Conservation (phyloP, 805 yeast genomes). For the Saturnispora besseyi region DNA sequence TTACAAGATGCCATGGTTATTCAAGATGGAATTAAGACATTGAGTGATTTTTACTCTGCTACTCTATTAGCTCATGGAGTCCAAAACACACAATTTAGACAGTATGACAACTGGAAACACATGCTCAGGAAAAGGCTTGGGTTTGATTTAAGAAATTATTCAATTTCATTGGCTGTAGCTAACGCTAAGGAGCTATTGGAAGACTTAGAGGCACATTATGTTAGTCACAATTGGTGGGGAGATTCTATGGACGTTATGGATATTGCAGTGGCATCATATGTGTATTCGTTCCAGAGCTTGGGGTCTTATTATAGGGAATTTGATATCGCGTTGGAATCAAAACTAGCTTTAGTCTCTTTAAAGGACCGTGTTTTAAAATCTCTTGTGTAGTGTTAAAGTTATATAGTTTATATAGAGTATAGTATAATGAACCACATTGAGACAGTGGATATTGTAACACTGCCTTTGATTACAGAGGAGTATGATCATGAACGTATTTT, state of each 20-base stretch:
- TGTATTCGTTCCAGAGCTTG: neutral
- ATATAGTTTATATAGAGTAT: neutral
- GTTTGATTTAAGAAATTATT: neutral
- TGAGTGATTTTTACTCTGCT: neutral
- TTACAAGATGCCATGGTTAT: neutral
- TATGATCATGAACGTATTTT: slow-evolving; percentile 2
- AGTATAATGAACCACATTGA: neutral
- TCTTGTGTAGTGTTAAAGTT: neutral
- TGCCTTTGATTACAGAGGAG: neutral
- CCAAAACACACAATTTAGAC: neutral
- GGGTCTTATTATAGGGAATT: neutral
- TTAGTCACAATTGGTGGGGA: neutral
- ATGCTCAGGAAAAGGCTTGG: neutral
- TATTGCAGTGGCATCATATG: neutral
- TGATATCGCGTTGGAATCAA: slow-evolving; percentile 1
- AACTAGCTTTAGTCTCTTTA: neutral
- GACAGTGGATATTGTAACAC: neutral
- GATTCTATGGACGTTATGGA: neutral
- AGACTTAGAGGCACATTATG: slow-evolving; percentile 1
- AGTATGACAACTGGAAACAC: slow-evolving; percentile 3
- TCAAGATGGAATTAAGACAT: neutral
- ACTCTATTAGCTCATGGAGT: neutral
- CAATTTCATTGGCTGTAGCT: neutral
- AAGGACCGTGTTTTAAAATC: slow-evolving; percentile 4
- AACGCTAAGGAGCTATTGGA: neutral